Conservation (phyloP, 805 yeast genomes). For the Ogataea ganodermae region DNA sequence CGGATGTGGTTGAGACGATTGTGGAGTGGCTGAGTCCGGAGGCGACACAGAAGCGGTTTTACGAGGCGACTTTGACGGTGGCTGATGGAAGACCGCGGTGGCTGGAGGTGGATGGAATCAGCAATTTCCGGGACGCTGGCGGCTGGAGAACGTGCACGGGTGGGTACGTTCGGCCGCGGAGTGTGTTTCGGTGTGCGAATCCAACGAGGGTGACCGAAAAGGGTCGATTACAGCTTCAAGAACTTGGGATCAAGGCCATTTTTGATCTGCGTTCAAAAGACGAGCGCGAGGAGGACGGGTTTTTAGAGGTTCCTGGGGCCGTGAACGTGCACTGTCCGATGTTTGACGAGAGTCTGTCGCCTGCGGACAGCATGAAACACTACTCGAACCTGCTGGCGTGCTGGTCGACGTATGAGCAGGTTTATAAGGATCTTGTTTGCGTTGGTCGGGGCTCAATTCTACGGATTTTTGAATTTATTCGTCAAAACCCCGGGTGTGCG, state of each 20-base stretch:
- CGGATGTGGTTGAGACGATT: constrained; percentile 50
- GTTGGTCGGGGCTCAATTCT: constrained; percentile 51
- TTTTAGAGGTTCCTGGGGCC: constrained; percentile 47
- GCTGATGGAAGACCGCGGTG: constrained; percentile 51
- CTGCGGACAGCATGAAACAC: constrained; percentile 60
- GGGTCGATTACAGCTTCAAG: constrained; percentile 46
- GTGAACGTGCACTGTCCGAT: constrained; percentile 58
- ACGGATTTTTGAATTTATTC: constrained; percentile 53
- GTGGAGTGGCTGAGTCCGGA: constrained; percentile 44
- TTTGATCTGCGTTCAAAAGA: constrained; percentile 69
- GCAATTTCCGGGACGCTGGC: constrained; percentile 79
- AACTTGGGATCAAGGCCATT: constrained; percentile 51
- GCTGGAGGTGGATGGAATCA: constrained; percentile 64
- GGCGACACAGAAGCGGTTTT: constrained; percentile 56
- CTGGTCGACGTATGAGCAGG: constrained; percentile 62
- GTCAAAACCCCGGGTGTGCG: constrained; percentile 53
- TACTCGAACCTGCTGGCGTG: constrained; percentile 56
- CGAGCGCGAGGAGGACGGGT: constrained; percentile 53
- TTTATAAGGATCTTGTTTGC: constrained; percentile 59
- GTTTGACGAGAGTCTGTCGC: constrained; percentile 59
- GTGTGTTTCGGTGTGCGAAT: constrained; percentile 65
- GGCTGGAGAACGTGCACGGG: constrained; percentile 57
- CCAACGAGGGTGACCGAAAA: constrained; percentile 50
- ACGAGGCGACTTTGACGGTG: constrained; percentile 36
- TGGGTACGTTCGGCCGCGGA: constrained; percentile 51